A percentile compares a stretch with the other conserved stretches of the same genome.
These are phyloP conservation scores for Leishmania guyanensis DNA, from an alignment of 208 protist species.

Conservation along the genomic window DNA sequence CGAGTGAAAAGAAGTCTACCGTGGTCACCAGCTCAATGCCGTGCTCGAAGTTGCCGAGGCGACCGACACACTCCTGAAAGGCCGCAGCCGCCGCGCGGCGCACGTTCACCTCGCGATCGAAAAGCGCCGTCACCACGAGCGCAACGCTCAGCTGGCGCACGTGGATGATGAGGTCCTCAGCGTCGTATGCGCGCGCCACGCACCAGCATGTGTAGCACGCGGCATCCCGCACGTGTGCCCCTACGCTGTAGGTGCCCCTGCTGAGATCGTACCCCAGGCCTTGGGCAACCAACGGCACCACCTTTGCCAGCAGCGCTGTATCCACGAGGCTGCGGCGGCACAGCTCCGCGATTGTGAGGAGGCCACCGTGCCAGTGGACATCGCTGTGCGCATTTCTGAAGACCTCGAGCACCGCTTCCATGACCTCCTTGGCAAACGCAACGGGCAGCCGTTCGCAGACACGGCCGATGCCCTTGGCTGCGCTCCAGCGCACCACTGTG, in stretches of 20 bases:
- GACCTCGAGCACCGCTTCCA: constrained; percentile 77
- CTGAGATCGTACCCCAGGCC: constrained; percentile 95
- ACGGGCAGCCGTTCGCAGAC: constrained; percentile 92
- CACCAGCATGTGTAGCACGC: constrained; percentile 99
- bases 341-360: constrained; percentile 96
- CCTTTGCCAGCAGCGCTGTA: constrained; percentile 63
- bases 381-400: constrained; percentile 75
- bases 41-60: constrained; percentile 94
- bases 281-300: constrained; percentile 78
- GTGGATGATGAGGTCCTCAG: constrained; percentile 80
- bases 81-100: constrained; percentile 91
- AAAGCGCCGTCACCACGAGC: constrained; percentile 85
- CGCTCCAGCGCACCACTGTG: constrained; percentile 96
- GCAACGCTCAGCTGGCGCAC: constrained; percentile 72
- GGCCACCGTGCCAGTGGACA: constrained; percentile 95
- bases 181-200: constrained; percentile 97
- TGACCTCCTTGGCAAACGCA: constrained; percentile 89
- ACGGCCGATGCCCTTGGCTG: constrained; percentile 97
- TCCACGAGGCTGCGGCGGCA: constrained; percentile 94
- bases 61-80: constrained; percentile 94
- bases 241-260: constrained; percentile 95
- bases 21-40: constrained; percentile 96
- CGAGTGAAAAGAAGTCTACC: constrained; percentile 97
- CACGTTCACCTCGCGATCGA: constrained; percentile 94
- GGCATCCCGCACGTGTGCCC: constrained; percentile 97